Base-by-base conservation (phyloP, 75 land plant genomes). In the Larix kaempferi region DNA sequence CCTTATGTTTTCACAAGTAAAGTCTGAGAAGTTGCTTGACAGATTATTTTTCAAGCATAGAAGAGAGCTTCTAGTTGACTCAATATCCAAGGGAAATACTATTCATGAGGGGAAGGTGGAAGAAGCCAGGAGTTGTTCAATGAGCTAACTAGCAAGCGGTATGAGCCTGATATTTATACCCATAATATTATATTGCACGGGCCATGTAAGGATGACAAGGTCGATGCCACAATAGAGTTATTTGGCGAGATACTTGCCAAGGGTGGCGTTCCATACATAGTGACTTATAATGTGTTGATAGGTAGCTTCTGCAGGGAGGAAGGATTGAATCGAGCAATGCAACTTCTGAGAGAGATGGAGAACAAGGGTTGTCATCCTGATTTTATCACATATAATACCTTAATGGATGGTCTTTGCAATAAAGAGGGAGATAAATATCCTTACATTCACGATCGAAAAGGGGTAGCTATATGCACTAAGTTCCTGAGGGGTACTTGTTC, bases 211-310 rank as follows among this genome's bases (percentile, higher is more conserved):
- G 76, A 71, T 22, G 91, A 89, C 13, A 82, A 89, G 25, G 78
- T 89, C 56, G 77, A 87, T 39, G 82, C 82, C 33, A 81, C 87
- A 15, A 67, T 87, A 29, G 89, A 87, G 77, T 80, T 89, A 22
- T 76, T 85, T 0, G 84, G 87, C 59, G 83, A 79, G 6, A 87
- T 89, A 87, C 77, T 79, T 59, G 69, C 89, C 35, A 87, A 78
- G 83, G 91, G 91, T 23, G 87, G 89, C 72, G 74, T 57, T 10
- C 91, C 89, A 13, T 89, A 89, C 67, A 74, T 57, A 14, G 85
- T 89, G n/a, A 89, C 89, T 26, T 89, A 85, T 83, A 86, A 83
- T 19, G 88, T 89, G 22, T 61, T 89, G 33, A 87, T 89, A 37
- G 56, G 59, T 23, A 85, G 87, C 15, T 63, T 89, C 4, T 85